Evolutionary conservation across 352 stramenopile genomes (phyloP), one percentile per base, ranked within the genome.

Genomic region (Phytopythium oedochilum): DNA sequence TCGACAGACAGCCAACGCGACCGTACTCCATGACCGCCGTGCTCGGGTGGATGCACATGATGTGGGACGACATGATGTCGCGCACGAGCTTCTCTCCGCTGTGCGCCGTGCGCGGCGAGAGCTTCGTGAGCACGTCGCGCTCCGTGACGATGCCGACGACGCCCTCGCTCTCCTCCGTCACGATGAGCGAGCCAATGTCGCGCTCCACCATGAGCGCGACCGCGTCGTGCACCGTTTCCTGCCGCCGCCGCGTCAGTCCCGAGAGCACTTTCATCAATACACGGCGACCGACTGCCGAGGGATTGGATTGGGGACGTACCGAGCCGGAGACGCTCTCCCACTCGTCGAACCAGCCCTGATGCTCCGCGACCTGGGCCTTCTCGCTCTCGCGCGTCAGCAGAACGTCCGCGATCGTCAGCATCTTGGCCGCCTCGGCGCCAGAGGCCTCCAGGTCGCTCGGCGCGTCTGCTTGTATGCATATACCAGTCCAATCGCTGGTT

Each of bases 101-200:
- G 15, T 70, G 62, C 25, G 85, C 70, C 29, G 69, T 71, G 5
- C 75, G 68, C 20, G 73, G 79, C 31, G 70, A 86, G 20, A 73
- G 80, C 70, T 94, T 94, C 38, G 83, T 87, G 26, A 94, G 57
- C 17, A 94, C 71, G 47, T 94, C 83, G 44, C 83, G 75, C 70
- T 94, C 83, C 4, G 83, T 94, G 18, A 94, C 78, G 55, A 94
- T 94, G 6, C 83, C 83, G 3, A 94, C 79, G 40, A 94, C 84
- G 0, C 81, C 83, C 36, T 69, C 66, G 31, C 64, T 78, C 23
- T 81, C 75, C 71, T 92, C 77, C 2, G 78, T 93, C 35, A 92
- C 81, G 53, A 92, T 90, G 17, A 93, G 71, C 31, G 81, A 91
- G 18, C 83, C 80, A 45, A 91, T 87, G 60, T 87, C 87, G 59